Evolutionary conservation across 768 basidiomycete species (phyloP), one percentile per base, ranked within the genome.

Genomic region (Leucocoprinus sp.): DNA sequence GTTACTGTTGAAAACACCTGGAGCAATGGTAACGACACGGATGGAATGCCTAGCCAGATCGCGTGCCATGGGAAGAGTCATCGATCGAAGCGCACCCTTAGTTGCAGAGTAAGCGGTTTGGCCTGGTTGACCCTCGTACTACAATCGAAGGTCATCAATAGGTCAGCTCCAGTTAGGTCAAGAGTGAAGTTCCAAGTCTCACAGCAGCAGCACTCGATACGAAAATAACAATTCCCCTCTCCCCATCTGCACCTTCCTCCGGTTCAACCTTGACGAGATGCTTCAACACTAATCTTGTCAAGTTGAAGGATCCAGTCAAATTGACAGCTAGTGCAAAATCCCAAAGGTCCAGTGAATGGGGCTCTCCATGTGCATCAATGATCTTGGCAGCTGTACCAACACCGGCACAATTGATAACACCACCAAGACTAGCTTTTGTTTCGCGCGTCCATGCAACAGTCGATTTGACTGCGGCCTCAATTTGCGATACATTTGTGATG

Each of bases 61-160:
- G 41, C 79, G 68, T 3, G 79, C 74, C 68, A 80, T 71, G 1
- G 79, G 78, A 2, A 81, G 65, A 1, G 75, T 72, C 72, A 81
- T 72, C 1, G 77, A 74, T 17, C 63, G 60, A 3, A 81, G 50
- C 0, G 72, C 79, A 37, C 78, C 79, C 57, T 81, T 81, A 1
- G 68, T 65, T 2, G 75, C 75, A 1, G 75, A 58, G 52, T 81
- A 81, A 0, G 75, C 78, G 0, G 68, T 65, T 51, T 80, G 79
- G 2, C 77, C 76, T 1, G 75, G 69, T 48, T 76, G 75, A 4
- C 74, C 75, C 57, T 77, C 71, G 49, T 66, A 78, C 77, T 79
- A 26, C 14, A 22, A n/a, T n/a, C n/a, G n/a, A n/a, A n/a, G n/a
- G n/a, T n/a, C n/a, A n/a, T n/a, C 2, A 8, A 4, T 27, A 23